Evolutionary conservation across 768 basidiomycete species (phyloP), one percentile per base, ranked within the genome.

Genomic region (Boletus sp.): DNA sequence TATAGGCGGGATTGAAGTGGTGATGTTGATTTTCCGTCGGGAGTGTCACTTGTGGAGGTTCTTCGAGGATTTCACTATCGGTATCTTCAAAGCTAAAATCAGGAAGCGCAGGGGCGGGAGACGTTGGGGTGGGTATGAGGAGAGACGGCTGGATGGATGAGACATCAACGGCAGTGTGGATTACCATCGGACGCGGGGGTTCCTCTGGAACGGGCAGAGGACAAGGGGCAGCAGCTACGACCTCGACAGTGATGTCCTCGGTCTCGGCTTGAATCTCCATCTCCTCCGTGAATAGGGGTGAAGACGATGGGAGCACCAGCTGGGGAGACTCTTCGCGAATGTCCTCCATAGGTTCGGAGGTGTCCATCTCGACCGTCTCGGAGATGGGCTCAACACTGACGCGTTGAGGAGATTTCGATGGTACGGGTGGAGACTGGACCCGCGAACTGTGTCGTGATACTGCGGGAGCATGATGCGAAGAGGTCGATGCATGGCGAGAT

Each of bases 1-100:
- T 73, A 60, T 86, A 88, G 2, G 72, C 62, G 29, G 76, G 76
- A 56, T 76, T 75, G 56, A 77, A 79, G 41, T 79, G 76, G 48
- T 71, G 72, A 36, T 71, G 73, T 57, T 64, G 62, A 49, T 50
- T 52, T 42, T 62, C 70, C 17, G 57, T 45, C 2, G 60, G 55
- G 20, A 61, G 55, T 14, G 52, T 59, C 12, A 64, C 54, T 36
- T 46, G 61, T 30, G 36, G 36, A 42, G 54, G 44, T 42, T 67
- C 64, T 33, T 70, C 69, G 12, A 47, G 47, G 9, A 58, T 33
- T 62, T 67, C 64, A 52, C 64, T 42, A 4, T 74, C 68, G 35
- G 73, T 61, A 36, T 67, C 66, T n/a, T 67, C 65, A 45, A 75
- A 76, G 52, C 65, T 66, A 47, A 73, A 75, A 30, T 66, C 62